Conservation (phyloP, 345 rosid species). For the Gossypium sturtianum region DNA sequence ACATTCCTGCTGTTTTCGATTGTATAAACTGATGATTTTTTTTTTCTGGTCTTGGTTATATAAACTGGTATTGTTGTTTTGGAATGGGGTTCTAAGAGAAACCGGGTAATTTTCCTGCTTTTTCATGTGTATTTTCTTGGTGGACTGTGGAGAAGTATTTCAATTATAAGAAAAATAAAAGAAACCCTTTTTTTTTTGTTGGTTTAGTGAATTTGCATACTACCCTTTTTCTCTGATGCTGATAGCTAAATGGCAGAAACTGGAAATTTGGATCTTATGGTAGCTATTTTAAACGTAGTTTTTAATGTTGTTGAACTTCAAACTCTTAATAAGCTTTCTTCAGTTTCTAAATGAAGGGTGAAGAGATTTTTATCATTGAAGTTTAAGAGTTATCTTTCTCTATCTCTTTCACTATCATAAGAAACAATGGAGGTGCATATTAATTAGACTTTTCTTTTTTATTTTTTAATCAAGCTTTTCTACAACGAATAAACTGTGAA, state of each 20-base stretch:
- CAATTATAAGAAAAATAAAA: not conserved
- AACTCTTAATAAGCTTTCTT: slow-evolving; percentile 4
- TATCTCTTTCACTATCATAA: not conserved
- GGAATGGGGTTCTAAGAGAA: not conserved
- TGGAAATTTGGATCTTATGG: slow-evolving; percentile 1
- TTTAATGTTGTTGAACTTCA: slow-evolving; percentile 5
- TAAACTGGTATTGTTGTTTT: not conserved
- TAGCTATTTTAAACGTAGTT: not conserved
- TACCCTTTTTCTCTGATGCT: slow-evolving; percentile 1
- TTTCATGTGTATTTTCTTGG: not conserved
- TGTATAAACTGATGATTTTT: not conserved
- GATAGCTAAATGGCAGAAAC: not conserved
- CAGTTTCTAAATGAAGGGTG: slow-evolving; percentile 1
- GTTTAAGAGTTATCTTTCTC: not conserved
- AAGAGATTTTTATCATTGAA: not conserved
- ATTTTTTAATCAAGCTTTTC: not conserved
- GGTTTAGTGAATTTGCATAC: not conserved
- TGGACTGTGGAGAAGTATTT: not conserved
- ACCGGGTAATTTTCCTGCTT: not conserved
- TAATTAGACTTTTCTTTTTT: not conserved
- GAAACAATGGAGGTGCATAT: not conserved
- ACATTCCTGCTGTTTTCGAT: not conserved
- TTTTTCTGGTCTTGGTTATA: not conserved
- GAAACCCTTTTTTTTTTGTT: not conserved
- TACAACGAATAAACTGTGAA: not conserved